Evolutionary conservation across 371 early-diverging fungal genomes (phyloP), one percentile per base, ranked within the genome.

Genomic region (Dichotomocladium elegans): DNA sequence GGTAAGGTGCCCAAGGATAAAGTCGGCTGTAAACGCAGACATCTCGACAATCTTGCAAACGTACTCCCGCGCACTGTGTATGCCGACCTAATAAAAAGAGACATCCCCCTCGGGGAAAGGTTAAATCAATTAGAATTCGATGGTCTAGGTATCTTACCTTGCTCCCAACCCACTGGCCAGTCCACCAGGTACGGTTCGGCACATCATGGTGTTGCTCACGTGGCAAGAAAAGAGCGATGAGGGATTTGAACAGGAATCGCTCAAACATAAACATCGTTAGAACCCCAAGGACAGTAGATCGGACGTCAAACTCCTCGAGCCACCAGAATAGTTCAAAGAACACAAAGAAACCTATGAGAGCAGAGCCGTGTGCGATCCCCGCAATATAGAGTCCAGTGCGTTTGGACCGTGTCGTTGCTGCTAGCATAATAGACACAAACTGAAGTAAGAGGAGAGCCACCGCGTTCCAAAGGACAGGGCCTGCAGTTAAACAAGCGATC

Each of bases 121-220:
- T 19, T 9, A 29, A 27, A 3, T 47, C n/a, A 47, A 34, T 11
- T 29, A n/a, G 27, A 14, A 3, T 44, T 1, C 37, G 7, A 47
- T 27, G 25, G 58, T 45, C 57, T 53, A 55, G 29, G 26, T 31
- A 17, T 21, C 43, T 65, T 70, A 75, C 76, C 43, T 66, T 56
- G 46, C 68, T 70, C 37, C 53, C 55, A 25, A 55, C 73, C 92
- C 94, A 94, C 42, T 77, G 79, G 26, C 94, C 94, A 2, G 87
- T 86, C 94, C 93, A 94, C 93, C 93, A 92, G n/a, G 92, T 89
- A 47, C 82, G 71, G 60, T 91, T 90, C 21, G 89, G 82, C 57
- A 81, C 83, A 58, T 88, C 89, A 55, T 90, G 82, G 42, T 83
- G 84, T 64, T 87, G 77, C 63, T 92, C 92, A 28, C 92, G 85